Base-by-base conservation (phyloP, 805 yeast genomes). In the Metschnikowia lachancei region DNA sequence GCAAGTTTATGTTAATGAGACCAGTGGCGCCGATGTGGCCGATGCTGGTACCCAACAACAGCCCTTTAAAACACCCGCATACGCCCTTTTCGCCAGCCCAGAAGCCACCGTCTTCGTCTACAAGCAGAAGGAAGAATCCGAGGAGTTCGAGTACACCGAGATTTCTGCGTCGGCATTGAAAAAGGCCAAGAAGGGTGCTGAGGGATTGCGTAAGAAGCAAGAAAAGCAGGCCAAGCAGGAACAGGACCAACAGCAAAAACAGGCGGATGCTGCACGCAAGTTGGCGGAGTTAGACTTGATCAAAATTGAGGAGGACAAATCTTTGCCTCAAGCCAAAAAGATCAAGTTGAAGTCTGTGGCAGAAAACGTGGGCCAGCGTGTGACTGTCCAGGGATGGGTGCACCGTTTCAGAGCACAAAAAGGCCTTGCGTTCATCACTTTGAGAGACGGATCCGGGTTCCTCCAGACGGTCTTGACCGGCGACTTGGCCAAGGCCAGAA, bases 161-260 rank as follows among this genome's bases (percentile, higher is more conserved):
- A 91, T 95, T 62, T 75, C 90, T 14, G 89, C 96, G 4, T 83
- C 95, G 43, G 97, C 96, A 6, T 72, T 92, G 63, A 94, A 94
- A 74, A 94, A 92, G 72, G 97, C 98, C 58, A 88, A 87, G 69
- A 94, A 94, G 67, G 97, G 96, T 50, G 94, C 86, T 47, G 97
- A 91, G 29, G 92, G 95, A 4, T 73, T 94, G 53, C 88, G 81
- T 70, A 92, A 91, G 74, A 86, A 83, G 67, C 78, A 74, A 43
- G 89, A 82, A 52, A 85, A 85, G 71, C 80, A 79, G 39, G 75
- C 81, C 57, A 76, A 77, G 60, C 61, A 76, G 55, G 81, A 77
- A 31, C 82, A 81, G 55, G 80, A 80, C 59, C 84, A 79, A 37
- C 84, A 83, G 40, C 84, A 81, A 36, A 62, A 61, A 47, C 63